phyloP scores from a whole-genome alignment of 2,329 filamentous ascomycete genomes.

The Aureobasidium sp. region DNA sequence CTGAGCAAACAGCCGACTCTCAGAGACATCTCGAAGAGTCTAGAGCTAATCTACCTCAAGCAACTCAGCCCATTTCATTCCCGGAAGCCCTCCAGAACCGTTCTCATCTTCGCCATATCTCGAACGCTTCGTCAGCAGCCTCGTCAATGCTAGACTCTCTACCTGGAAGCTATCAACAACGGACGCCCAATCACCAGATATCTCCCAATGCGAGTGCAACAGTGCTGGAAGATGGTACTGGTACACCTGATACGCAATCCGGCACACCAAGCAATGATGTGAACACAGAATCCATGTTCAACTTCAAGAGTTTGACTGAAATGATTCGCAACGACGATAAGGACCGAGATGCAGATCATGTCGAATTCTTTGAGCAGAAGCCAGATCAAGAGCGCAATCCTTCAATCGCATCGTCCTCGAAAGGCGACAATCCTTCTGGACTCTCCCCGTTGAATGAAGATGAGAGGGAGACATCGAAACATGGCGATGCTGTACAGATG shows the following conservation, averaged over 20 bases:
- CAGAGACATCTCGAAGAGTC: slow-evolving; percentile 42
- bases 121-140: slow-evolving; percentile 75
- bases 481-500: background rate
- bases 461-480: background rate
- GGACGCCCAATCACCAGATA: background rate
- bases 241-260: slow-evolving; percentile 13
- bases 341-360: slow-evolving; percentile 31
- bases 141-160: slow-evolving; percentile 69
- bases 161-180: slow-evolving; percentile 35
- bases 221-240: background rate
- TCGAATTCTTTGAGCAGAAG: slow-evolving; percentile 30
- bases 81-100: slow-evolving; percentile 16
- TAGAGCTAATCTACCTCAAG: slow-evolving; percentile 34
- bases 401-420: background rate
- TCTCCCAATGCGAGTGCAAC: slow-evolving; percentile 7
- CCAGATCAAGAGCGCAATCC: background rate
- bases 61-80: slow-evolving; percentile 23
- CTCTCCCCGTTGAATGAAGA: background rate
- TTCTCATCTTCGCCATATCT: slow-evolving; percentile 61
- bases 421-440: background rate
- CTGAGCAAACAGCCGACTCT: slow-evolving; percentile 24
- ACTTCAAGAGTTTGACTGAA: slow-evolving; percentile 79
- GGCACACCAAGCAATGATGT: slow-evolving; percentile 42
- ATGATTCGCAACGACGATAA: slow-evolving; percentile 66
- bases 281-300: slow-evolving; percentile 74